Evolutionary conservation across 2,329 filamentous ascomycete species (phyloP).

Genomic region (Ophiostoma angusticollis): DNA sequence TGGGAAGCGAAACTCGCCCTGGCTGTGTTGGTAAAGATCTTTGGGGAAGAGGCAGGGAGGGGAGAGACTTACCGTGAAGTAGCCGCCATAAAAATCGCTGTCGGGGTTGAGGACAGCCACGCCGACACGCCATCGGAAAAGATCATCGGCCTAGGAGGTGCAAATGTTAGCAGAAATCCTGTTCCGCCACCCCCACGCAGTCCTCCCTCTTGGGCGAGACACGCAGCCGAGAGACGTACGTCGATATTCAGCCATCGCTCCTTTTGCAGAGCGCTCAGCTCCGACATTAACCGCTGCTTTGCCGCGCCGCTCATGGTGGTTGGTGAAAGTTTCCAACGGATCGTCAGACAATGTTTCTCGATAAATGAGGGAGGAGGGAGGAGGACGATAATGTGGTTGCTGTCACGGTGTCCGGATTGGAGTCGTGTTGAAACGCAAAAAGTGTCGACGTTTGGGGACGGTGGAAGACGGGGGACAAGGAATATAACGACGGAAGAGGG

Average conservation of each 20-base stretch:
- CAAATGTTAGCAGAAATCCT: conserved; percentile 34
- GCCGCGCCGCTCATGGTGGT: conserved; percentile 37
- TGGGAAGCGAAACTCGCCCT: conserved; percentile 78
- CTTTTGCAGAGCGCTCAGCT: conserved; percentile 68
- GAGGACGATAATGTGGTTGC: background rate
- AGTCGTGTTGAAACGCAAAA: too few relatives aligned
- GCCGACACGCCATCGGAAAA: conserved; percentile 77
- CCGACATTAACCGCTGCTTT: conserved; percentile 77
- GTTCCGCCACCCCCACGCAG: conserved; percentile 9
- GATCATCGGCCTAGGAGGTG: conserved; percentile 48
- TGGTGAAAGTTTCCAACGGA: too few relatives aligned
- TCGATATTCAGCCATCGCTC: conserved; percentile 93
- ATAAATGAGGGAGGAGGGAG: background rate
- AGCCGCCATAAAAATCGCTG: conserved; percentile 83
- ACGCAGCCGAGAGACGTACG: too few relatives aligned
- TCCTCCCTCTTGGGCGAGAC: conserved; percentile 16
- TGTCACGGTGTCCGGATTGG: too few relatives aligned
- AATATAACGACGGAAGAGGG: too few relatives aligned
- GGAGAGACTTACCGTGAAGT: conserved; percentile 64
- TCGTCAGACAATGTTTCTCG: too few relatives aligned
- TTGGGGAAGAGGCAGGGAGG: too few relatives aligned
- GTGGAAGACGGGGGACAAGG: too few relatives aligned
- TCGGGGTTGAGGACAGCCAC: conserved; percentile 89
- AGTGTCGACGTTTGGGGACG: too few relatives aligned
- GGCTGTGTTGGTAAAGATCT: too few relatives aligned